Percentiles rank a stretch among this genome's conserved stretches.
Evolutionary conservation across 257 asterid species (phyloP).

Genomic region (Mentha longifolia): DNA sequence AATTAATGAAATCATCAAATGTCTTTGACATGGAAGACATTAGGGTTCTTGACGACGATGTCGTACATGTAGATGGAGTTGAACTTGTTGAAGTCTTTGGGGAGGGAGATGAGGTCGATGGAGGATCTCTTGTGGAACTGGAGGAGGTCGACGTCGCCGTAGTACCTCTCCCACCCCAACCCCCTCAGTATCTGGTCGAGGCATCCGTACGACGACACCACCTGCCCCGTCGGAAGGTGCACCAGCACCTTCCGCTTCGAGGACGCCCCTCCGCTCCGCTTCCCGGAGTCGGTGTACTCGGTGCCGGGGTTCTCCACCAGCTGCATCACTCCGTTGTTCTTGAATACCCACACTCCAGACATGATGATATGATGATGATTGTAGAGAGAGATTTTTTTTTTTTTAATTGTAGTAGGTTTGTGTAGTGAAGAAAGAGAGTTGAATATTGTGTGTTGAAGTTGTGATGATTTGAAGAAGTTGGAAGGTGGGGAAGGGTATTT

Average conservation of each 20-base stretch:
- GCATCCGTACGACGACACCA: slow-evolving; percentile 60
- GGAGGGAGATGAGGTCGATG: slow-evolving; percentile 83
- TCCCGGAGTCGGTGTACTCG: slow-evolving; percentile 36
- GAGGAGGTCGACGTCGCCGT: slow-evolving; percentile 64
- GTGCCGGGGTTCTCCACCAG: slow-evolving; percentile 60
- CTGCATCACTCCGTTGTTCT: slow-evolving; percentile 73
- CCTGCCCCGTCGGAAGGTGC: slow-evolving; percentile 68
- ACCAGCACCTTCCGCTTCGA: slow-evolving; percentile 67
- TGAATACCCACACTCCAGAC: slow-evolving; percentile 97
- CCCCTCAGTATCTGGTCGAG: slow-evolving; percentile 63
- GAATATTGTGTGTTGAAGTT: background rate
- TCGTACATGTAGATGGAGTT: slow-evolving; percentile 85
- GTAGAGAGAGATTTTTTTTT: background rate
- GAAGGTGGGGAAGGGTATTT: slow-evolving; percentile 44
- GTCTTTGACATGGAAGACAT: slow-evolving; percentile 81
- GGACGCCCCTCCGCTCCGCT: slow-evolving; percentile 24
- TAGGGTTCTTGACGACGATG: slow-evolving; percentile 88
- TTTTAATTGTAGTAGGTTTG: background rate
- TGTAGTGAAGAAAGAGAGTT: background rate
- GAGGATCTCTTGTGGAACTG: slow-evolving; percentile 84
- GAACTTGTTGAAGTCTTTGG: slow-evolving; percentile 71
- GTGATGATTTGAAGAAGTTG: slow-evolving; percentile 32
- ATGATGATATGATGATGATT: slow-evolving; percentile 39
- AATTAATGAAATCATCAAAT: slow-evolving; percentile 20
- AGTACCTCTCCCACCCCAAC: slow-evolving; percentile 89